Percentiles rank a stretch among this genome's conserved stretches.
Evolutionary conservation across 2,329 filamentous ascomycete species (phyloP).

Genomic region (Trichoderma endophyticum): DNA sequence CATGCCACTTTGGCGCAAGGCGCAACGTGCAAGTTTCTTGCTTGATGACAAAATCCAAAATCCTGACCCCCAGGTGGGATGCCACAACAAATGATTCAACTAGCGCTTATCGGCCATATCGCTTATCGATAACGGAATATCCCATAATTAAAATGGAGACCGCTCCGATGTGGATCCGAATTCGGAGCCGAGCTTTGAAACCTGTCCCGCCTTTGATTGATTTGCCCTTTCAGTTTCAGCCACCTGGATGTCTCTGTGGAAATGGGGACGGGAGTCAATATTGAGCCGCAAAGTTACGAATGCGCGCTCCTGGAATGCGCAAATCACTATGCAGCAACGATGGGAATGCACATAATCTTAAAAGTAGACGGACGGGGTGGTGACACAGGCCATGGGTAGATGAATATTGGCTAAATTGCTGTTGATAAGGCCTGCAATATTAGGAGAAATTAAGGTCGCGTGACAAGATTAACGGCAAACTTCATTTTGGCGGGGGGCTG

Average conservation of each 20-base stretch:
- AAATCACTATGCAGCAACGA: slow-evolving; percentile 3
- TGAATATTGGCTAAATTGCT: slow-evolving; percentile 9
- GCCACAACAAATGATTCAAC: slow-evolving; percentile 3
- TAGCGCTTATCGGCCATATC: slow-evolving; percentile 10
- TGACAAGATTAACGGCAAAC: background rate
- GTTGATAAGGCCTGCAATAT: slow-evolving; percentile 3
- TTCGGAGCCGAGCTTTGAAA: slow-evolving; percentile 7
- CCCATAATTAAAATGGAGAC: background rate
- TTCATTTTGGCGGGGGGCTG: background rate
- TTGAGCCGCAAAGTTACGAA: background rate
- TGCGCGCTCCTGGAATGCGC: slow-evolving; percentile 4
- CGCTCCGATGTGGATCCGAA: slow-evolving; percentile 12
- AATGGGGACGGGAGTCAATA: background rate
- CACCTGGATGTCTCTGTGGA: background rate
- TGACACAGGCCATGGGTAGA: background rate
- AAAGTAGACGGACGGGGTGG: background rate
- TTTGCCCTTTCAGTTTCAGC: background rate
- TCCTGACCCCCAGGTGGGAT: slow-evolving; percentile 1
- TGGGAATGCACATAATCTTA: slow-evolving; percentile 5
- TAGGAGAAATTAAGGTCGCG: slow-evolving; percentile 8
- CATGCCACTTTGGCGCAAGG: slow-evolving; percentile 27
- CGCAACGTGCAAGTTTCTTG: slow-evolving; percentile 21
- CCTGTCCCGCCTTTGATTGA: background rate
- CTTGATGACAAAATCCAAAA: background rate
- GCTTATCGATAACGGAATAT: slow-evolving; percentile 14